Base-by-base conservation (phyloP, 129 eudicot genomes). In the Escallonia herrerae region DNA sequence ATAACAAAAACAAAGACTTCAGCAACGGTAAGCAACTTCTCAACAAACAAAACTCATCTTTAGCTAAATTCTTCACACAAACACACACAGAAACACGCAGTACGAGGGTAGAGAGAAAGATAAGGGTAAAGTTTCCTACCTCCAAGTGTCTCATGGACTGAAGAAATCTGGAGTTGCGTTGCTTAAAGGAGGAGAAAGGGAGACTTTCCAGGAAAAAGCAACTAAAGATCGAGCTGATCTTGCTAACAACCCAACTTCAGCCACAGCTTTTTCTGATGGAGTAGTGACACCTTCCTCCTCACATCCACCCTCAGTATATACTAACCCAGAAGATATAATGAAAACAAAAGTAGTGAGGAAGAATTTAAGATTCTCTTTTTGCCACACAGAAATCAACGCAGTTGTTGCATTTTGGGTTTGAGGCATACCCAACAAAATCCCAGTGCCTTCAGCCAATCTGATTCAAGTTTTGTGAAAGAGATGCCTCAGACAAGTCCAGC, bases 361-460 rank as follows among this genome's bases (percentile, higher is more conserved):
- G 77, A 80, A 75, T 70, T 61, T 67, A 46, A 77, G 81, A 81
- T 85, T 77, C 76, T 67, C 68, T 77, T 75, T 76, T 46, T 40
- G 33, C 58, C n/a, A 46, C 84, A 80, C 86, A 56, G 79, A 83
- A 90, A 73, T 72, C 80, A 77, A 82, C 75, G 84, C 63, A 69
- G 49, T 74, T 70, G 59, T 58, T 65, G 8, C 54, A 42, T 66
- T 39, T 67, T 60, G 71, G 78, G 59, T 60, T 61, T 22, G 75
- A 72, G 76, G 79, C 90, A 81, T 83, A 86, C 91, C 91, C 75
- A 90, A 86, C 89, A 90, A 82, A 22, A 84, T 86, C 89, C 79
- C 81, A 81, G 76, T 72, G 63, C 79, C 11, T 42, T 22, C 66
- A 70, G 67, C 89, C 91, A 79, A 81, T 86, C 70, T 68, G 63